Evolutionary conservation across 352 stramenopile species (phyloP).

Genomic region (Phytophthora macrochlamydospora): DNA sequence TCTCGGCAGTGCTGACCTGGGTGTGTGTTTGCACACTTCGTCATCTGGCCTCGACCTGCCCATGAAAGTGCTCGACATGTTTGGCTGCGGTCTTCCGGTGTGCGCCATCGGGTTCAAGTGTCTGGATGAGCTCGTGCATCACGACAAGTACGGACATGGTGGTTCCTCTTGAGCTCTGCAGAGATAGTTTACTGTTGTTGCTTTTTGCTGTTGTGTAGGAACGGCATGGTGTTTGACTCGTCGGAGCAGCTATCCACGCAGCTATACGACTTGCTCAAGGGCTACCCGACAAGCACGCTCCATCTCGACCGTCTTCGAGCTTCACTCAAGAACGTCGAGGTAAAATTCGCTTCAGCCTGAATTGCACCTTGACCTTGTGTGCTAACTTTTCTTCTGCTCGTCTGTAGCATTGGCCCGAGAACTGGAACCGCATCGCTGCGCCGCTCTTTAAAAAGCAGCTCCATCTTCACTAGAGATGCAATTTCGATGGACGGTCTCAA

Average conservation of each 20-base stretch:
- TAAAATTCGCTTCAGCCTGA: conserved; percentile 26
- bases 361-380: not conserved
- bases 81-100: conserved; percentile 96
- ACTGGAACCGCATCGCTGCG: conserved; percentile 67
- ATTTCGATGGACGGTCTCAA: not conserved
- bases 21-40: conserved; percentile 98
- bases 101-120: conserved; percentile 96
- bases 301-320: conserved; percentile 54
- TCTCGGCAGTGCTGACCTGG: conserved; percentile 94
- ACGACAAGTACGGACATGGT: conserved; percentile 84
- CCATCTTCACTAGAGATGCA: conserved; percentile 22
- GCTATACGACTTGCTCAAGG: conserved; percentile 62
- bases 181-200: not conserved
- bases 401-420: conserved; percentile 75
- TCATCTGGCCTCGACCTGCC: conserved; percentile 98
- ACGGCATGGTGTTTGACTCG: conserved; percentile 75
- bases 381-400: not conserved
- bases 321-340: conserved; percentile 65
- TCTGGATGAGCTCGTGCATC: conserved; percentile 96
- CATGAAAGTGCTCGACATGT: conserved; percentile 99
- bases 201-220: conserved; percentile 37
- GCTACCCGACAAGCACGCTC: conserved; percentile 50
- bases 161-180: not conserved
- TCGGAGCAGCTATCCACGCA: conserved; percentile 62
- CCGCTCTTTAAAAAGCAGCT: conserved; percentile 70